Base-by-base conservation (phyloP, 306 rosid genomes). In the Delonix regia region DNA sequence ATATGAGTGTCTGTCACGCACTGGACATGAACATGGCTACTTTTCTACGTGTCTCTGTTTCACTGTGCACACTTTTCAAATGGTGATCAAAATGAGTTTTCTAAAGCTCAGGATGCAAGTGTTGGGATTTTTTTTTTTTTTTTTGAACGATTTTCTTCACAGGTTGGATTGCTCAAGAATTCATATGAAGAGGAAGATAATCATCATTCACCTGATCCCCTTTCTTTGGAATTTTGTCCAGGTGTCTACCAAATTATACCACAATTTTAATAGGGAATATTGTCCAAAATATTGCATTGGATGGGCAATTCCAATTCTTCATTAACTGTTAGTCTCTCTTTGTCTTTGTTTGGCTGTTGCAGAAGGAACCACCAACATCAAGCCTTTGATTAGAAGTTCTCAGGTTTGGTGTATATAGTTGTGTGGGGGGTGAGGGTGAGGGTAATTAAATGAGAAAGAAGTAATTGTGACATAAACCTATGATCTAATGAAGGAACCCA, bases 361-460 rank as follows among this genome's bases (percentile, higher is more conserved):
- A 74, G 81, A 62, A 69, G 78, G 74, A 75, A 44, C 65, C 24
- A 36, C 78, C 61, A 53, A 65, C 12, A 44, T 5, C 51, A 69
- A 44, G 3, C 59, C 78, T 69, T 51, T 60, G 30, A 34, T 21
- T 41, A 22, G 27, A 79, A 67, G 28, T 47, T 75, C 74, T 61
- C 70, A 74, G 81, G 86, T 83, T 75, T 21, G 79, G 38, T 75
- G 47, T 44, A 49, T 13, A 75, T 48, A 47, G 55, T 59, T 75
- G 33, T 57, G 9, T 11, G 33, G 33, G 33, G 60, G 14, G 13
- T 27, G 30, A 0, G 16, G 16, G 63, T 7, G 34, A 11, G 0
- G 64, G 64, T 22, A 15, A 1, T 25, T 24, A 57, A 25, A 57
- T 45, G 67, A 76, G 53, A 79, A 61, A 53, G 12, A 34, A 30